A percentile compares a stretch with the other conserved stretches of the same genome.
phyloP scores from a whole-genome alignment of 2,329 filamentous ascomycete genomes.

The Lojkania enalia region DNA sequence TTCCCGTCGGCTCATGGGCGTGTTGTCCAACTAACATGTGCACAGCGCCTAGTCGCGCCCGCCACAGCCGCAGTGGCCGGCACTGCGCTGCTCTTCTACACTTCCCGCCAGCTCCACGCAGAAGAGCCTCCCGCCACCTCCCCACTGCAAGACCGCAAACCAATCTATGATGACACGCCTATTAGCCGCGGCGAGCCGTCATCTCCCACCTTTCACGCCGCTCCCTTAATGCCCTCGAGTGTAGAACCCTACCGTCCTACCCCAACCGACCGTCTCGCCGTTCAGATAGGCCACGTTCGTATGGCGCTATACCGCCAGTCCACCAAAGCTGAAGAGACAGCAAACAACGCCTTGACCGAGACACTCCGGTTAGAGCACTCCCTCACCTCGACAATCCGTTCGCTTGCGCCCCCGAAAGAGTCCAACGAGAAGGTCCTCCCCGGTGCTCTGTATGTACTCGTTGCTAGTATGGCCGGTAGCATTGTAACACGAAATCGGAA shows the following conservation, averaged over 20 bases:
- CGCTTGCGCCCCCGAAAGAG: slow-evolving; percentile 81
- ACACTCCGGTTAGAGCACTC: slow-evolving; percentile 84
- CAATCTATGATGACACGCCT: slow-evolving; percentile 75
- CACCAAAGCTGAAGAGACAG: slow-evolving; percentile 72
- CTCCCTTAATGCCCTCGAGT: slow-evolving; percentile 21
- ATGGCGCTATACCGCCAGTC: slow-evolving; percentile 79
- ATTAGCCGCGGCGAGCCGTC: slow-evolving; percentile 43
- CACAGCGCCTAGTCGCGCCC: slow-evolving; percentile 55
- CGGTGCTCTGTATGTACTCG: slow-evolving; percentile 86
- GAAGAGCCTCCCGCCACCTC: too few species aligned
- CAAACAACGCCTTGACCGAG: slow-evolving; percentile 80
- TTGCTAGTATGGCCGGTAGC: slow-evolving; percentile 91
- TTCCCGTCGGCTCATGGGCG: background rate
- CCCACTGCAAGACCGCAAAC: slow-evolving; percentile 51
- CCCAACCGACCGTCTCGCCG: slow-evolving; percentile 86
- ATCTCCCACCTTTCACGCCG: slow-evolving; percentile 38
- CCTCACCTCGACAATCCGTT: slow-evolving; percentile 87
- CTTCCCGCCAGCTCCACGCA: slow-evolving; percentile 52
- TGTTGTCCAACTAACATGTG: background rate
- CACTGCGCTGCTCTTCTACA: slow-evolving; percentile 47
- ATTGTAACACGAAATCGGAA: slow-evolving; percentile 89
- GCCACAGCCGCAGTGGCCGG: slow-evolving; percentile 50
- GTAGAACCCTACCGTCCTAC: slow-evolving; percentile 58
- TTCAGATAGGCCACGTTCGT: slow-evolving; percentile 77
- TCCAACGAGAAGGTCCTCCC: slow-evolving; percentile 88